Evolutionary conservation across 805 yeast genomes (phyloP).

Genomic region (Komagataella ulmi): DNA sequence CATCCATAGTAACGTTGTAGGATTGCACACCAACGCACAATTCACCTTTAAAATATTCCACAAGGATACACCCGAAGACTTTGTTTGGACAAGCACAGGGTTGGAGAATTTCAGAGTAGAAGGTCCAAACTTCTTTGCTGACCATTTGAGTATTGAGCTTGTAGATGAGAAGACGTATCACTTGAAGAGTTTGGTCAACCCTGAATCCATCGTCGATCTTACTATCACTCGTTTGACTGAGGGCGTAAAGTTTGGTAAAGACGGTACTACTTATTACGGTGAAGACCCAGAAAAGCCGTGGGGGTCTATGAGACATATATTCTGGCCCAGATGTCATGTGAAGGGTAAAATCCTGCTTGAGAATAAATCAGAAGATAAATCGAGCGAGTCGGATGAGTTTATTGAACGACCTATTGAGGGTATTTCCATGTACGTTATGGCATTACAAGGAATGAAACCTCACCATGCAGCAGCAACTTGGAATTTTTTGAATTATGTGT

Average conservation of each 20-base stretch:
- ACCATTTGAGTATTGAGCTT: slow-evolving; percentile 51
- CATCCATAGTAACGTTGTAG: slow-evolving; percentile 85
- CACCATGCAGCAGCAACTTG: slow-evolving; percentile 97
- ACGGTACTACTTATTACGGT: slow-evolving; percentile 82
- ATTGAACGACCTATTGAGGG: slow-evolving; percentile 23
- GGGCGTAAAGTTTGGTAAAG: slow-evolving; percentile 82
- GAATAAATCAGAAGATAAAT: slow-evolving; percentile 12
- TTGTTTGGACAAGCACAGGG: slow-evolving; percentile 86
- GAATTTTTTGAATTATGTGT: slow-evolving; percentile 89
- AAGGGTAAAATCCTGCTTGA: slow-evolving; percentile 47
- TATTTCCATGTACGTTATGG: slow-evolving; percentile 80
- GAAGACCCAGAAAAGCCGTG: slow-evolving; percentile 76
- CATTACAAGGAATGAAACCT: slow-evolving; percentile 97
- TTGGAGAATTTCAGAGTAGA: slow-evolving; percentile 63
- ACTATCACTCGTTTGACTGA: slow-evolving; percentile 46
- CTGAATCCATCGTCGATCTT: slow-evolving; percentile 61
- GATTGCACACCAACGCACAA: slow-evolving; percentile 82
- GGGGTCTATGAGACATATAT: slow-evolving; percentile 94
- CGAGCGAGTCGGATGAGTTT: slow-evolving; percentile 5
- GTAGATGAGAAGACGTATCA: slow-evolving; percentile 36
- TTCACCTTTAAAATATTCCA: slow-evolving; percentile 79
- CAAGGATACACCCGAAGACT: slow-evolving; percentile 32
- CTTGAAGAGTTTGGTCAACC: slow-evolving; percentile 52
- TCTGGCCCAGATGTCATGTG: slow-evolving; percentile 86
- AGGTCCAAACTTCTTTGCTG: slow-evolving; percentile 73